Percentiles rank a stretch among this genome's conserved stretches.
These are phyloP conservation scores for Trichosporon faecale DNA, from an alignment of 1,284 basidiomycete species.

Conservation along the genomic window DNA sequence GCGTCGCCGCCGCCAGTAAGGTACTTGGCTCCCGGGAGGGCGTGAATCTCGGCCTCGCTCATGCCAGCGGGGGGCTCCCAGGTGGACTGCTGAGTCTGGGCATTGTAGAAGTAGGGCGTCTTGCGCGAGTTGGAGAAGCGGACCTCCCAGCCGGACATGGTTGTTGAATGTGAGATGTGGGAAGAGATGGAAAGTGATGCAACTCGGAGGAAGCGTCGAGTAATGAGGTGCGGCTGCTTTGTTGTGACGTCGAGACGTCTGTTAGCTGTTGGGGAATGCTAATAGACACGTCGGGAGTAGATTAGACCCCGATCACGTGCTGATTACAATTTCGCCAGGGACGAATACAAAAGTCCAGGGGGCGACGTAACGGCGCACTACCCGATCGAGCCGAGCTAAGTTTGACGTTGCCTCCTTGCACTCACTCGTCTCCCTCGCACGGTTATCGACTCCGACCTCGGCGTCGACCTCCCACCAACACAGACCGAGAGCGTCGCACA, in stretches of 20 bases:
- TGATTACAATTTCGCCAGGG: not conserved
- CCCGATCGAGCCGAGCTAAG: not conserved
- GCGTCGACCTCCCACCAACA: not conserved
- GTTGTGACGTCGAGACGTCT: not conserved
- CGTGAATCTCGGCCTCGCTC: slow-evolving; percentile 60
- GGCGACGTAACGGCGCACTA: no score
- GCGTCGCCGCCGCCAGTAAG: slow-evolving; percentile 39
- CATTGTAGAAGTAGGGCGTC: slow-evolving; percentile 87
- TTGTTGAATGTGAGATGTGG: not conserved
- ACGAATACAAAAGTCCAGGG: not conserved
- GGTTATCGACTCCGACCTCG: not conserved
- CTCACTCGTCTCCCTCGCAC: slow-evolving; percentile 2
- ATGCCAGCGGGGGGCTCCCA: slow-evolving; percentile 79
- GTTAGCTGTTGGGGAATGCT: not conserved
- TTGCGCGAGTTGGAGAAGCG: slow-evolving; percentile 75
- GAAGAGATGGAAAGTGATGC: not conserved
- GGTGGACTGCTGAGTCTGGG: slow-evolving; percentile 64
- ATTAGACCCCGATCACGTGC: slow-evolving; percentile 9
- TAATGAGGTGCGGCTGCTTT: not conserved
- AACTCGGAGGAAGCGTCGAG: not conserved
- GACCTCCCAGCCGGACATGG: slow-evolving; percentile 64
- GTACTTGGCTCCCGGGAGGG: slow-evolving; percentile 64
- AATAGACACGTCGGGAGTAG: not conserved
- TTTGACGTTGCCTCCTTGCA: not conserved
- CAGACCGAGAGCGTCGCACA: not conserved